These are phyloP conservation scores for Podaxis sp. DNA, from an alignment of 768 basidiomycete species.

Conservation along the genomic window DNA sequence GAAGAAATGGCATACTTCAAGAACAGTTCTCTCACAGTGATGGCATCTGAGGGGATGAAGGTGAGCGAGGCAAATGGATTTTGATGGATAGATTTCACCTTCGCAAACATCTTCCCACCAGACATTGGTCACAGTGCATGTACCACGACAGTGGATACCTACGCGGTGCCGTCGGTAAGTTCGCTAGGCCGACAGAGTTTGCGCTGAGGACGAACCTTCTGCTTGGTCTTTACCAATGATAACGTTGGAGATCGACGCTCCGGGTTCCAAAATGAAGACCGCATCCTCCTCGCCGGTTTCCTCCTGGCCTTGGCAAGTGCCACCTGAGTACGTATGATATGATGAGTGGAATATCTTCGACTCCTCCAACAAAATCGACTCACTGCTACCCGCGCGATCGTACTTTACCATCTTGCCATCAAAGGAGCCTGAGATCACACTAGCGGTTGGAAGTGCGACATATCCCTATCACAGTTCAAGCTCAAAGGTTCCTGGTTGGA, in stretches of 20 bases:
- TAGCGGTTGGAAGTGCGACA: conserved; percentile 26
- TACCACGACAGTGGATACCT: conserved; percentile 28
- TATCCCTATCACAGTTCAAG: conserved; percentile 20
- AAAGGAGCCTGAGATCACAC: conserved; percentile 27
- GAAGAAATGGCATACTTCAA: background rate
- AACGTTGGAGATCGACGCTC: conserved; percentile 28
- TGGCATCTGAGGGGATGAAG: background rate
- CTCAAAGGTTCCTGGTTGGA: background rate
- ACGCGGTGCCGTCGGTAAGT: background rate
- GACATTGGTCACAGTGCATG: conserved; percentile 28
- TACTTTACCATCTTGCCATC: conserved; percentile 27
- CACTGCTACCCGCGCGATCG: conserved; percentile 29
- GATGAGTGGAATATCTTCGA: background rate
- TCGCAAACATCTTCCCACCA: conserved; percentile 32
- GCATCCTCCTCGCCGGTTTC: conserved; percentile 28
- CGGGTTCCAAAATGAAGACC: conserved; percentile 27
- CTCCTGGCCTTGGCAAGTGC: conserved; percentile 24
- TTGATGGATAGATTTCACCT: conserved; percentile 16
- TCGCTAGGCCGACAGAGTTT: background rate
- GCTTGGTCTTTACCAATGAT: conserved; percentile 28
- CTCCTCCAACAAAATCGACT: background rate
- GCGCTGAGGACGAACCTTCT: conserved; percentile 18
- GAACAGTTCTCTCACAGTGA: background rate
- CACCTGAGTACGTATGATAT: conserved; percentile 16
- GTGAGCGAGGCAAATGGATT: background rate